phyloP scores from a whole-genome alignment of 1,139 yeast species.

The Hemisphaericaspora lyxosophila region DNA sequence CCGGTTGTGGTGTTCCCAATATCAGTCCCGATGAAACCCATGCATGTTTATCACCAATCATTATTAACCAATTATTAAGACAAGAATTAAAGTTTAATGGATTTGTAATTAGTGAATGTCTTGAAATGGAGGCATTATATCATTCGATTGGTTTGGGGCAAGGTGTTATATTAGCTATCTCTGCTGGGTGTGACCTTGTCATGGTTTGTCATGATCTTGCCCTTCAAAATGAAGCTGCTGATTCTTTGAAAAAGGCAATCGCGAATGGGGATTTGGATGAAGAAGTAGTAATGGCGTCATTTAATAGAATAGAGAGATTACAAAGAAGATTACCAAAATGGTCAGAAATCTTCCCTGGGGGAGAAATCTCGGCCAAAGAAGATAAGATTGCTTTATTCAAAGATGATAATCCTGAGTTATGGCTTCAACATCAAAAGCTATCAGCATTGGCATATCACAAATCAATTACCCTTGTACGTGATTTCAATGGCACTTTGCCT shows the following conservation, averaged over 20 bases:
- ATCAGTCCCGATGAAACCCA: slow-evolving; percentile 62
- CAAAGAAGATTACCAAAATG: slow-evolving; percentile 48
- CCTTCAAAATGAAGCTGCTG: slow-evolving; percentile 61
- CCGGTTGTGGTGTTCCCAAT: slow-evolving; percentile 71
- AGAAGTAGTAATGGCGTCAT: slow-evolving; percentile 42
- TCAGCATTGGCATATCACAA: slow-evolving; percentile 51
- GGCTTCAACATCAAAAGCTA: slow-evolving; percentile 46
- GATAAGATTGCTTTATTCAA: slow-evolving; percentile 27
- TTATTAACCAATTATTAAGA: slow-evolving; percentile 54
- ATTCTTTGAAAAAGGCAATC: slow-evolving; percentile 54
- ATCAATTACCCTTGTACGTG: slow-evolving; percentile 58
- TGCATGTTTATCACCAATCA: slow-evolving; percentile 61
- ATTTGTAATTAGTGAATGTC: slow-evolving; percentile 61
- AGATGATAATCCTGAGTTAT: slow-evolving; percentile 29
- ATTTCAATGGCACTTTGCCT: slow-evolving; percentile 53
- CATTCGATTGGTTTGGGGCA: slow-evolving; percentile 66
- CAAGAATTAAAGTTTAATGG: slow-evolving; percentile 57
- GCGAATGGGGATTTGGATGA: slow-evolving; percentile 52
- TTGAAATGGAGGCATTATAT: slow-evolving; percentile 65
- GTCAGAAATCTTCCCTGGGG: slow-evolving; percentile 46
- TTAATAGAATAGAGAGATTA: slow-evolving; percentile 45
- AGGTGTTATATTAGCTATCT: slow-evolving; percentile 60
- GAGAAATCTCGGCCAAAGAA: slow-evolving; percentile 30
- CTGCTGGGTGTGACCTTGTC: slow-evolving; percentile 67
- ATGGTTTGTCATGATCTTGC: slow-evolving; percentile 59